Base-by-base conservation (phyloP, 192 early-diverging fungal species). In the Neocallimastix lanati region DNA sequence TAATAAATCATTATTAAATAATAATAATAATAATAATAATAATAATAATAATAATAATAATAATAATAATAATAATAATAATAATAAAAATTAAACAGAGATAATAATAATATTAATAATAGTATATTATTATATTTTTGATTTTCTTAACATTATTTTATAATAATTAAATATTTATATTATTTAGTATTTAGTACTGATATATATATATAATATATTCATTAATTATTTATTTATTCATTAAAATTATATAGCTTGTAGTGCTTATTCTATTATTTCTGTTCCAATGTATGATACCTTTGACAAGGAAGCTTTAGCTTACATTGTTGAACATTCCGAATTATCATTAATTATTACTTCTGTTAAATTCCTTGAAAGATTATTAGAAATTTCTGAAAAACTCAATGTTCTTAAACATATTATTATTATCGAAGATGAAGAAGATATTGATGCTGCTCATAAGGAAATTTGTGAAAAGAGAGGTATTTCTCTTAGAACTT, bases 231-330 rank as follows among this genome's bases (percentile, higher is more conserved):
- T 35, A 35, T 35, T 35, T 35, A 7, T 25, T 15, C n/a, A 84
- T 82, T 58, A 3, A 79, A 58, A 77, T 81, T 79, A 79, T 18
- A 58, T 76, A 82, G 85, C 84, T 16, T 84, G 82, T 40, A 77
- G 80, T 29, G 82, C 79, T 15, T 82, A 77, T 76, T 77, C 76
- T 28, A 36, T 81, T 25, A 78, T 87, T 21, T 81, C 87, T 27
- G 40, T 50, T 50, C 40, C 40, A 50, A 50, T 50, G 40, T 50
- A 50, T 14, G 40, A 50, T 50, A 50, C 40, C 21, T 50, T 50
- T 50, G 40, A 50, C 21, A 50, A 50, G 40, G 40, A 50, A 50
- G 40, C 40, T 21, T 50, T 50, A 50, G 14, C 13, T 50, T 50
- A 50, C 18, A 50, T 50, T 50, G 21, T 50, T 50, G 9, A 7